Percentiles rank a stretch among this genome's conserved stretches.
phyloP scores from a whole-genome alignment of 2,329 filamentous ascomycete species.

The Eutypella sp. region DNA sequence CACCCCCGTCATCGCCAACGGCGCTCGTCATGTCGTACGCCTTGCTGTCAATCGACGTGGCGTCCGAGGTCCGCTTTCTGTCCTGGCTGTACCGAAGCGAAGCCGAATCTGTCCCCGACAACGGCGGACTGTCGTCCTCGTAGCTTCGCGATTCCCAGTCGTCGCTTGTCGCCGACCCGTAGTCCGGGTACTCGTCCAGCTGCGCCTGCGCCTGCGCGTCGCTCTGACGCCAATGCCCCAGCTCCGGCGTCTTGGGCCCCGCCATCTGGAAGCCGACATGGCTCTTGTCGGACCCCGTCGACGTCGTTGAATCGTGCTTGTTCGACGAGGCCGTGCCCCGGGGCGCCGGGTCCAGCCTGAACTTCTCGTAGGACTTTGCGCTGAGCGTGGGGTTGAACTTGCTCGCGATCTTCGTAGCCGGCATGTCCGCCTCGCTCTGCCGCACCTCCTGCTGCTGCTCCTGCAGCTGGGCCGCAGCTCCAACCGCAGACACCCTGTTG shows the following conservation, averaged over 20 bases:
- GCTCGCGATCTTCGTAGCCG: slow-evolving; percentile 3
- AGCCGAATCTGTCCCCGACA: neutral
- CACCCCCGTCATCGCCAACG: no score
- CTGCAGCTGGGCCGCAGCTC: no score
- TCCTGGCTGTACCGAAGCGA: neutral
- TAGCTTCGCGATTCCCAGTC: neutral
- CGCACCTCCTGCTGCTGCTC: no score
- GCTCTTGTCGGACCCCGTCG: neutral
- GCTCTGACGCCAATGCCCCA: neutral
- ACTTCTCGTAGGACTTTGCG: slow-evolving; percentile 1
- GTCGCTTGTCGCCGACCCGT: neutral
- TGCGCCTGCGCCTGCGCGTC: neutral
- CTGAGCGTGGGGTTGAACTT: slow-evolving; percentile 7
- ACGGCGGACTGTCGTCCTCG: neutral
- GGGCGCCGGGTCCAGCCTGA: slow-evolving; percentile 18
- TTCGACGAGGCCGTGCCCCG: neutral
- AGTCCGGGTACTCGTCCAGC: neutral
- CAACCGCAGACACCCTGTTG: neutral
- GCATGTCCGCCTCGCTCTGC: neutral
- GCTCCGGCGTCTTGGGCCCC: neutral
- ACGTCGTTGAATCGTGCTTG: neutral
- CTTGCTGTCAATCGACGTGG: neutral
- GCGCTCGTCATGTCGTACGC: no score
- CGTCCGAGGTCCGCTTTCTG: neutral
- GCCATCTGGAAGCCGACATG: slow-evolving; percentile 17